Conservation (phyloP, 2,329 filamentous ascomycete species). For the Stagonosporopsis vannaccii region DNA sequence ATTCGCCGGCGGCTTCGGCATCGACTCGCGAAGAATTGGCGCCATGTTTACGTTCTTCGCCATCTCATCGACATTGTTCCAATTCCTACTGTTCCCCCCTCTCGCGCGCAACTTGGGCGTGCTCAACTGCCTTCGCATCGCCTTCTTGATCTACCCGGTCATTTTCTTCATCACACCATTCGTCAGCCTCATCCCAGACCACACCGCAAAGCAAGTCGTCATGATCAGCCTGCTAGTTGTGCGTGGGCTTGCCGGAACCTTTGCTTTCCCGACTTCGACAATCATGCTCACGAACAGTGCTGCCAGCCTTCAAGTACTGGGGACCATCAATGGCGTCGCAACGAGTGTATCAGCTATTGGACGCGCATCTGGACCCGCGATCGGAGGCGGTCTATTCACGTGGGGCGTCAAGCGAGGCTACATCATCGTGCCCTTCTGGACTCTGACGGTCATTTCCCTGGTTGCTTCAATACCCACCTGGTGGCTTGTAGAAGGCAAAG, state of each 20-base stretch:
- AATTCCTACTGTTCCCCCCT: conserved; percentile 85
- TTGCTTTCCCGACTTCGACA: conserved; percentile 87
- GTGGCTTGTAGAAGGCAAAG: conserved; percentile 77
- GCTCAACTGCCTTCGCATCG: conserved; percentile 74
- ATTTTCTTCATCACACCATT: conserved; percentile 85
- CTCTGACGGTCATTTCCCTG: conserved; percentile 69
- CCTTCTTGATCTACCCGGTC: conserved; percentile 72
- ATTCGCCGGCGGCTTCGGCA: conserved; percentile 82
- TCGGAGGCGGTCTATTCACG: conserved; percentile 75
- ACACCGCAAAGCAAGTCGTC: conserved; percentile 61
- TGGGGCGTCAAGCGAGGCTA: conserved; percentile 79
- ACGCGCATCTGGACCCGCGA: conserved; percentile 77
- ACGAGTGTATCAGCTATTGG: conserved; percentile 84
- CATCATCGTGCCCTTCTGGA: conserved; percentile 82
- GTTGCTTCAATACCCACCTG: conserved; percentile 76
- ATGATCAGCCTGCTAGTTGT: conserved; percentile 73
- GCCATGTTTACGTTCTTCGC: conserved; percentile 86
- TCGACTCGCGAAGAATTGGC: conserved; percentile 77
- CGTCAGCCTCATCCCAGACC: conserved; percentile 67
- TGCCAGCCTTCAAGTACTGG: conserved; percentile 75
- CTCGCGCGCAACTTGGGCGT: conserved; percentile 77
- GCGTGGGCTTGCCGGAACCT: conserved; percentile 79
- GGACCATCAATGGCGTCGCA: conserved; percentile 89
- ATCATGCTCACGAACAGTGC: conserved; percentile 92
- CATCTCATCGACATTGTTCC: conserved; percentile 77